These are phyloP conservation scores for Acanthamoeba castellanii DNA, from an alignment of 208 protist genomes.

Conservation along the genomic window DNA sequence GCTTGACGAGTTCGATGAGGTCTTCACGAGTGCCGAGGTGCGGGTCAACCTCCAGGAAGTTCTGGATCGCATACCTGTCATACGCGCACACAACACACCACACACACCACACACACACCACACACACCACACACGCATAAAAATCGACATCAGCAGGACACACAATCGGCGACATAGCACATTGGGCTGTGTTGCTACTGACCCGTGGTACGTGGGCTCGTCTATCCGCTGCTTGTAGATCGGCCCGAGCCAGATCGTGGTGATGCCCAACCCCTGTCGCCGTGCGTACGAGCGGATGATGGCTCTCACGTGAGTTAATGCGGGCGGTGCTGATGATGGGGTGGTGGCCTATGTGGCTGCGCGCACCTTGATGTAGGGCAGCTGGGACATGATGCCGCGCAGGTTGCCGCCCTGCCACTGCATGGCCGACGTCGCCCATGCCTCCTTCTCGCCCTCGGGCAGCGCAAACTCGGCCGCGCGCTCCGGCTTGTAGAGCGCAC, in stretches of 20 bases:
- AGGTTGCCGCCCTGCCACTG: slow-evolving; percentile 63
- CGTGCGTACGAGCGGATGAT: too few relatives aligned
- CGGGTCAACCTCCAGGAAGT: slow-evolving; percentile 31
- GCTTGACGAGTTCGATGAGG: neutral
- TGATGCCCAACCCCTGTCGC: neutral
- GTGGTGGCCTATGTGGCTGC: neutral
- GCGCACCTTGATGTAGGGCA: slow-evolving; percentile 38
- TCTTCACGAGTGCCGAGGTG: slow-evolving; percentile 25
- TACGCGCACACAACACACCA: too few relatives aligned
- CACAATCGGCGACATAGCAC: too few relatives aligned
- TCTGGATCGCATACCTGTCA: slow-evolving; percentile 28
- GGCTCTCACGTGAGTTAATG: neutral
- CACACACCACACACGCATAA: too few relatives aligned
- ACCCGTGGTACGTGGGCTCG: slow-evolving; percentile 49
- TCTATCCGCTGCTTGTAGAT: slow-evolving; percentile 50
- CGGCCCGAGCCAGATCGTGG: slow-evolving; percentile 23
- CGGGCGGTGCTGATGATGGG: neutral
- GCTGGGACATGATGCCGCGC: slow-evolving; percentile 3
- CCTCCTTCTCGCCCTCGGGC: neutral
- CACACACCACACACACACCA: too few relatives aligned
- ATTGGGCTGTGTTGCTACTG: neutral
- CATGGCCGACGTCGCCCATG: neutral
- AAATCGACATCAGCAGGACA: too few relatives aligned
- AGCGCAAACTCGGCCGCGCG: slow-evolving; percentile 13
- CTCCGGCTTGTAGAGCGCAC: neutral